phyloP scores from a whole-genome alignment of 768 basidiomycete genomes.

The Russula foetens region DNA sequence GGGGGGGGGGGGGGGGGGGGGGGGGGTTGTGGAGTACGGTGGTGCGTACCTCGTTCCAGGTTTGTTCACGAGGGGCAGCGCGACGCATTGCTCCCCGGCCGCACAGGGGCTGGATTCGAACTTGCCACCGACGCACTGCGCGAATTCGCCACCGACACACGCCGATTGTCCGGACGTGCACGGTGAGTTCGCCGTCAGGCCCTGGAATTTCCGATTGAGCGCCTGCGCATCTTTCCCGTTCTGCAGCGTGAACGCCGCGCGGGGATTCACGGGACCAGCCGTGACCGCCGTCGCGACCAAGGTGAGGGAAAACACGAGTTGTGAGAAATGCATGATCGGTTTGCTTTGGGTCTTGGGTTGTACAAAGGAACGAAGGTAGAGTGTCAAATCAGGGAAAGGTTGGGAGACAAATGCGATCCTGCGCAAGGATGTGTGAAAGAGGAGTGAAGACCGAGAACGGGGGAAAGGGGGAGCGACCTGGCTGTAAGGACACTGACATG shows the following conservation, averaged over 20 bases:
- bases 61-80: conserved; percentile 27
- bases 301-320: not conserved
- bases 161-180: conserved; percentile 29
- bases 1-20: no score
- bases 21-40: no score
- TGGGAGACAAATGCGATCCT: not conserved
- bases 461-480: not conserved
- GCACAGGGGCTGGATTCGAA: conserved; percentile 18
- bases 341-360: not conserved
- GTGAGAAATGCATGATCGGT: conserved; percentile 13
- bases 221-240: conserved; percentile 25
- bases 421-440: not conserved
- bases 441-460: not conserved
- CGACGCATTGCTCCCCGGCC: conserved; percentile 18
- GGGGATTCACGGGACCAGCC: conserved; percentile 12
- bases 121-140: conserved; percentile 20
- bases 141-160: conserved; percentile 16
- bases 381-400: not conserved
- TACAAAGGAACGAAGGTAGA: not conserved
- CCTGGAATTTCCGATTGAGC: conserved; percentile 21
- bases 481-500: not conserved
- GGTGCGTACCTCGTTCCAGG: conserved; percentile 25
- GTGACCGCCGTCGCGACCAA: conserved; percentile 5
- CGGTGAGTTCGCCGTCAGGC: conserved; percentile 24
- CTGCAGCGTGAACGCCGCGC: conserved; percentile 17